A percentile compares a stretch with the other conserved stretches of the same genome.
Conservation (phyloP, 495 filamentous ascomycete species). For the Bacidia gigantensis region DNA sequence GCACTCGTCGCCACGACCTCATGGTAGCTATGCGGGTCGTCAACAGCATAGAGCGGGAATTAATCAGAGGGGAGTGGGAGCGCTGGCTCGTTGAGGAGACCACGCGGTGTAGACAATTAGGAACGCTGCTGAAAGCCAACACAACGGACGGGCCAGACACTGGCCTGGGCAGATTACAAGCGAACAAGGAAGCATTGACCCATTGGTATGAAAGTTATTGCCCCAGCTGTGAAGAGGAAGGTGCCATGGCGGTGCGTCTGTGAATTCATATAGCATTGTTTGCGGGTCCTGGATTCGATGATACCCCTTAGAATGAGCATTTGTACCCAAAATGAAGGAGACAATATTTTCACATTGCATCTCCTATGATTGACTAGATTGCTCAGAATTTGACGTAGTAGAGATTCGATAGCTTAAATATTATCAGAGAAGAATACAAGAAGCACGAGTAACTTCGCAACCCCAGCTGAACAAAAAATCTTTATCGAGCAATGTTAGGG, state of each 20-base stretch:
- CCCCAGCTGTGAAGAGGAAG: constrained; percentile 42
- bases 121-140: constrained; percentile 32
- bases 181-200: constrained; percentile 30
- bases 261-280: not conserved
- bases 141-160: not conserved
- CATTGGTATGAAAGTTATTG: constrained; percentile 62
- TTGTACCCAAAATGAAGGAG: no score
- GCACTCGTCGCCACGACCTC: constrained; percentile 77
- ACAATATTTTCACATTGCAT: no score
- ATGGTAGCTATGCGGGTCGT: constrained; percentile 82
- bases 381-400: no score
- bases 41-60: constrained; percentile 75
- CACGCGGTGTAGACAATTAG: constrained; percentile 50
- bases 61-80: constrained; percentile 77
- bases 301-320: no score
- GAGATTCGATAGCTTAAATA: no score
- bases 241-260: not conserved
- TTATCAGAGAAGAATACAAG: no score
- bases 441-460: no score
- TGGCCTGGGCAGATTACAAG: not conserved
- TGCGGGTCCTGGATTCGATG: not conserved
- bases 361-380: no score
- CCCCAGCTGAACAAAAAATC: no score
- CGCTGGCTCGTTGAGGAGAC: constrained; percentile 70
- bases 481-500: no score